phyloP scores from a whole-genome alignment of 2,329 filamentous ascomycete genomes.

The Colletotrichum lupini region DNA sequence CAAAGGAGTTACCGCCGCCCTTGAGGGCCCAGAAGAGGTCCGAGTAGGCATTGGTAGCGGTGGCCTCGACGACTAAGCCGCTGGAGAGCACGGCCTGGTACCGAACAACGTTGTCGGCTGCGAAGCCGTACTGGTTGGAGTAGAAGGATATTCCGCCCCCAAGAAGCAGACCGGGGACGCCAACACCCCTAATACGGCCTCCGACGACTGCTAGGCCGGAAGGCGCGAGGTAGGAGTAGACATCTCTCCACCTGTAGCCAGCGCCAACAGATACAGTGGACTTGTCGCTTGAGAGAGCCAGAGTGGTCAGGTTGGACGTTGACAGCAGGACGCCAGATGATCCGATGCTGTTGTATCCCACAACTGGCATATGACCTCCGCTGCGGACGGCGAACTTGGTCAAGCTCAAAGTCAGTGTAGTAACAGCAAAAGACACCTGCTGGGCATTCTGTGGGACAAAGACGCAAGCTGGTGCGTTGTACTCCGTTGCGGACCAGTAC shows the following conservation, averaged over 20 bases:
- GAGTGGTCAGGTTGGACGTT: constrained; percentile 46
- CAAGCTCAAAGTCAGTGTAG: constrained; percentile 37
- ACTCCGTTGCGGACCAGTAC: constrained; percentile 22
- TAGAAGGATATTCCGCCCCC: constrained; percentile 49
- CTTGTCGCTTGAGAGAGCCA: constrained; percentile 43
- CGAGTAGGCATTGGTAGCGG: constrained; percentile 41
- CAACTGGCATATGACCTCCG: constrained; percentile 44
- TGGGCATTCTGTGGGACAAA: constrained; percentile 39
- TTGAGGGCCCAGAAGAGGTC: constrained; percentile 50
- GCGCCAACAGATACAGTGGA: constrained; percentile 44
- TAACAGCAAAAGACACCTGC: constrained; percentile 39
- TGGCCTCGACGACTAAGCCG: constrained; percentile 52
- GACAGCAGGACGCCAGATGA: constrained; percentile 48
- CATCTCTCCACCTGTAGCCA: constrained; percentile 43
- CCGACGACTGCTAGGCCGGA: constrained; percentile 40
- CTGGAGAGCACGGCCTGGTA: constrained; percentile 56
- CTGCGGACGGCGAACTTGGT: constrained; percentile 41
- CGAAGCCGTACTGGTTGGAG: constrained; percentile 42
- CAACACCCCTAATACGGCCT: constrained; percentile 43
- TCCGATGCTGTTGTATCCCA: constrained; percentile 42
- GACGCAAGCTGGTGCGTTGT: constrained; percentile 39
- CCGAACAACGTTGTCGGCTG: constrained; percentile 43
- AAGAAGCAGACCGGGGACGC: constrained; percentile 43
- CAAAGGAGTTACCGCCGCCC: constrained; percentile 50
- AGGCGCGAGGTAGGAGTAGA: constrained; percentile 43